phyloP scores from a whole-genome alignment of 371 early-diverging fungal genomes.

The Entomophthora muscae region DNA sequence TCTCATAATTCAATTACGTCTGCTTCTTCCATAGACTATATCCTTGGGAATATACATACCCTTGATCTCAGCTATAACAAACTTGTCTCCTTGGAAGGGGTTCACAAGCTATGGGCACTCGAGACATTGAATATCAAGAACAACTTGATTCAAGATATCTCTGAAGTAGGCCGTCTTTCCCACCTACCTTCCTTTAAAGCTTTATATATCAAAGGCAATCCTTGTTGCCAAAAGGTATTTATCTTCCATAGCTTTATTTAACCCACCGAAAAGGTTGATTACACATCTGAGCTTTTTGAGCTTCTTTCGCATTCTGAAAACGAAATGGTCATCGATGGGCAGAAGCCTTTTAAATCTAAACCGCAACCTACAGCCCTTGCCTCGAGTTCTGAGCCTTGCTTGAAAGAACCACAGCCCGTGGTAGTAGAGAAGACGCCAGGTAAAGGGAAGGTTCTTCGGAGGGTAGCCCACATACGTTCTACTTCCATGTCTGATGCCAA shows the following conservation, averaged over 20 bases:
- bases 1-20: neutral
- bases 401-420: too few species aligned
- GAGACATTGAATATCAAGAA: neutral
- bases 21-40: neutral
- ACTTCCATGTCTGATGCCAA: too few species aligned
- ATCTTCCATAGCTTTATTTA: too few species aligned
- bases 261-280: too few species aligned
- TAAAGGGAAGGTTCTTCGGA: neutral
- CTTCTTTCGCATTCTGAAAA: too few species aligned
- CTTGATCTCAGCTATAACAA: neutral
- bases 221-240: conserved; percentile 1
- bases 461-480: neutral
- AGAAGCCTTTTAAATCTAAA: neutral
- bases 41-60: neutral
- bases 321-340: neutral
- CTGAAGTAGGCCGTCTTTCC: neutral
- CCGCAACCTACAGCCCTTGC: neutral
- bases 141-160: neutral
- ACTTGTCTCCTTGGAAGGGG: neutral
- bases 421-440: too few species aligned
- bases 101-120: conserved; percentile 2
- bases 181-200: neutral
- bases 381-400: too few species aligned
- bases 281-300: too few species aligned
- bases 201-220: neutral